Percentiles rank a stretch among this genome's conserved stretches.
These are phyloP conservation scores for Cenococcum geophilum DNA, from an alignment of 495 filamentous ascomycete species.

Conservation along the genomic window DNA sequence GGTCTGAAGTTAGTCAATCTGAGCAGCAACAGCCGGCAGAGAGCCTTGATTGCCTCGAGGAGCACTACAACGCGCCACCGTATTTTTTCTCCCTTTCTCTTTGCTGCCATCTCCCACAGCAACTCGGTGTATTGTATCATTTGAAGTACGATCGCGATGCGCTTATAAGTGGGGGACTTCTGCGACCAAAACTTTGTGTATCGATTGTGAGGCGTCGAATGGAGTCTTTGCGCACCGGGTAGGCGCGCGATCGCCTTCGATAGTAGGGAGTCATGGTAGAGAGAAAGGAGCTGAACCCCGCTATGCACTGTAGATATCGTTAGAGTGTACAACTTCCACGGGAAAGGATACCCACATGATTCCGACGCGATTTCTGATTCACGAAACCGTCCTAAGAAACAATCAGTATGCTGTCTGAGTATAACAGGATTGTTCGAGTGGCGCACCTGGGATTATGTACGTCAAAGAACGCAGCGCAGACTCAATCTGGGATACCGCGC, in stretches of 20 bases:
- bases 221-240: slow-evolving; percentile 40
- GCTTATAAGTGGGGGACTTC: slow-evolving; percentile 66
- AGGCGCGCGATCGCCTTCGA: slow-evolving; percentile 51
- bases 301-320: slow-evolving; percentile 56
- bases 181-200: slow-evolving; percentile 87
- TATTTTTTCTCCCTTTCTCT: slow-evolving; percentile 71
- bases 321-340: neutral
- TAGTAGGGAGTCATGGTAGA: slow-evolving; percentile 92
- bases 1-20: slow-evolving; percentile 77
- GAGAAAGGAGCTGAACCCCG: slow-evolving; percentile 77
- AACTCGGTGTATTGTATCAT: slow-evolving; percentile 91
- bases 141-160: slow-evolving; percentile 71
- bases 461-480: slow-evolving; percentile 83
- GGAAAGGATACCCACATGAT: slow-evolving; percentile 49
- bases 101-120: slow-evolving; percentile 79
- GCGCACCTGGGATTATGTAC: slow-evolving; percentile 84
- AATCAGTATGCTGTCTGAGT: slow-evolving; percentile 17
- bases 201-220: slow-evolving; percentile 70
- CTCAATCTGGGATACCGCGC: slow-evolving; percentile 88
- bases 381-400: slow-evolving; percentile 67
- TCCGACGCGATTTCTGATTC: slow-evolving; percentile 94
- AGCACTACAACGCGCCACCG: slow-evolving; percentile 88
- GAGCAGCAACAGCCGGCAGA: slow-evolving; percentile 77
- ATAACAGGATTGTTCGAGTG: neutral
- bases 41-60: slow-evolving; percentile 78